Percentiles rank a stretch among this genome's conserved stretches.
Conservation (phyloP, 805 yeast genomes). For the Cephaloascus albidus region DNA sequence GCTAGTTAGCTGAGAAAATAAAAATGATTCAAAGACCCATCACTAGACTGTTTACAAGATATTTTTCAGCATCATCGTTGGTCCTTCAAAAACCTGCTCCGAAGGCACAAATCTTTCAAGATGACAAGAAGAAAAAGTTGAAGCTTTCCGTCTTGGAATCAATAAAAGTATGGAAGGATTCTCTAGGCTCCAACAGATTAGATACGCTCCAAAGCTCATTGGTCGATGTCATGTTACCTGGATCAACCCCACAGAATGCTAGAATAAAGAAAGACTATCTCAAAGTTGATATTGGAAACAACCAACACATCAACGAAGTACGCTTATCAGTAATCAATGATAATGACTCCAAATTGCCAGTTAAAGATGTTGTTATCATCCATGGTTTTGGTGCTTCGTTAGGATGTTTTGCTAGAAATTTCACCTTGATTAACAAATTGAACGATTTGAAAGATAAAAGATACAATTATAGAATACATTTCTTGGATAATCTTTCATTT, state of each 20-base stretch:
- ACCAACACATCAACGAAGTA: slow-evolving; percentile 24
- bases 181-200: slow-evolving; percentile 10
- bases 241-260: slow-evolving; percentile 11
- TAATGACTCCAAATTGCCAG: slow-evolving; percentile 7
- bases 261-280: slow-evolving; percentile 10
- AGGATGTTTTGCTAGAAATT: slow-evolving; percentile 49
- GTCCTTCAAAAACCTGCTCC: no score
- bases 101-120: no score
- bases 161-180: background rate
- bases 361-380: slow-evolving; percentile 37
- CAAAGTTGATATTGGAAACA: slow-evolving; percentile 12
- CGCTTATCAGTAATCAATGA: slow-evolving; percentile 18
- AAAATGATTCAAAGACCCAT: no score
- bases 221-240: slow-evolving; percentile 23
- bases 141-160: background rate
- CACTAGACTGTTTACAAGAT: no score
- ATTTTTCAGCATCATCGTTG: no score
- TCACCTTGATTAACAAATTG: slow-evolving; percentile 26
- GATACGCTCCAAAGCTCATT: slow-evolving; percentile 22
- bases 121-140: background rate
- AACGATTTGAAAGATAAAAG: slow-evolving; percentile 10
- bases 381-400: slow-evolving; percentile 52
- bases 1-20: no score
- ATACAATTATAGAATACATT: slow-evolving; percentile 35
- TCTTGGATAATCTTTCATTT: slow-evolving; percentile 39